A percentile compares a stretch with the other conserved stretches of the same genome.
Conservation (phyloP, 495 filamentous ascomycete genomes). For the Bombardia bombarda region DNA sequence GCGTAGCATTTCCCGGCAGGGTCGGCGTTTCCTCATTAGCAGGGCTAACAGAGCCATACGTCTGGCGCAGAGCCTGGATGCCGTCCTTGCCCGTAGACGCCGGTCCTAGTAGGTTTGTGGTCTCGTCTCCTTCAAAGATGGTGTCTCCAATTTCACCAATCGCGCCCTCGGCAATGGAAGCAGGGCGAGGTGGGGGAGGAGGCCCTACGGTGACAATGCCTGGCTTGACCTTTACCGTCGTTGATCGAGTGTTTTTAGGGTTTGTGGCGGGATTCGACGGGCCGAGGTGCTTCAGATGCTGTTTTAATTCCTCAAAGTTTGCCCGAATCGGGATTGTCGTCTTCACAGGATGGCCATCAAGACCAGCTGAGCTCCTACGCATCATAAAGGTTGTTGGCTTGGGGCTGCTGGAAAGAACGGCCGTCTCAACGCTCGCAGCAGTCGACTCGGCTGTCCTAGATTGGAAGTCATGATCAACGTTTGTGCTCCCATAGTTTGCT, state of each 20-base stretch:
- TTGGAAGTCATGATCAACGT: slow-evolving; percentile 2
- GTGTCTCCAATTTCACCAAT: slow-evolving; percentile 9
- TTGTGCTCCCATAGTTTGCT: slow-evolving; percentile 5
- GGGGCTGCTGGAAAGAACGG: slow-evolving; percentile 26
- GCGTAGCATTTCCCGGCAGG: slow-evolving; percentile 14
- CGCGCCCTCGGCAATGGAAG: slow-evolving; percentile 12
- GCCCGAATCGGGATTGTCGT: slow-evolving; percentile 37
- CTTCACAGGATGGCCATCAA: slow-evolving; percentile 31
- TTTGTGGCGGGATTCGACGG: slow-evolving; percentile 84
- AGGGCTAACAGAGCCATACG: slow-evolving; percentile 52
- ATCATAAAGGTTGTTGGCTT: slow-evolving; percentile 45
- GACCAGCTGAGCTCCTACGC: slow-evolving; percentile 45
- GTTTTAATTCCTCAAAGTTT: slow-evolving; percentile 58
- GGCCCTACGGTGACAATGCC: slow-evolving; percentile 20
- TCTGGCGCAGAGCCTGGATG: slow-evolving; percentile 55
- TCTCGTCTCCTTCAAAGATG: slow-evolving; percentile 28
- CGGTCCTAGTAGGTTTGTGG: slow-evolving; percentile 29
- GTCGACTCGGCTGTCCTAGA: slow-evolving; percentile 9
- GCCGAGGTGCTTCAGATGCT: slow-evolving; percentile 84
- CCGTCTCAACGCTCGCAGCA: slow-evolving; percentile 18
- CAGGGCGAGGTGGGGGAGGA: slow-evolving; percentile 15
- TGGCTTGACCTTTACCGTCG: slow-evolving; percentile 85
- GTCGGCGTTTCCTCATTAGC: slow-evolving; percentile 20
- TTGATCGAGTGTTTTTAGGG: slow-evolving; percentile 76
- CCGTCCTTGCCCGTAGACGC: slow-evolving; percentile 52